These are phyloP conservation scores for Citrus medica DNA, from an alignment of 345 rosid genomes.

Conservation along the genomic window DNA sequence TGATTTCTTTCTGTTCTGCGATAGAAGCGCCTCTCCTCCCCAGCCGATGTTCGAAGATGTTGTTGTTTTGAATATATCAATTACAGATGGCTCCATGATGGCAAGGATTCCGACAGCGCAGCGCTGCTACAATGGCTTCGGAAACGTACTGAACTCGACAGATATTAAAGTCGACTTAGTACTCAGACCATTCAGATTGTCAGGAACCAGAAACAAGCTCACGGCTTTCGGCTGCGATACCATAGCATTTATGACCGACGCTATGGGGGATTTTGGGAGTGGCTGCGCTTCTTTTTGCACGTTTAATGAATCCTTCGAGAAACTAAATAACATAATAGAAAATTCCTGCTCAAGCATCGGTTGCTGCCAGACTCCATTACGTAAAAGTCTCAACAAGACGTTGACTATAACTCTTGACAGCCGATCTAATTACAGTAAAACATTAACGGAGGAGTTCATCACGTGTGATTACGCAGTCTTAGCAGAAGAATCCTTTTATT, in stretches of 20 bases:
- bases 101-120: background rate
- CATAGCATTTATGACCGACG: no score
- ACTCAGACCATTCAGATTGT: conserved; percentile 2
- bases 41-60: no score
- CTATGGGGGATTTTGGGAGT: background rate
- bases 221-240: conserved; percentile 29
- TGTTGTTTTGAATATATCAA: no score
- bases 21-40: background rate
- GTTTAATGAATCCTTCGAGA: background rate
- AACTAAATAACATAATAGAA: background rate
- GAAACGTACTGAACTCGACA: rapidly evolving
- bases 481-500: background rate
- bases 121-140: conserved; percentile 3
- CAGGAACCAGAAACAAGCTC: conserved; percentile 17
- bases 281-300: conserved; percentile 16
- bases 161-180: rapidly evolving
- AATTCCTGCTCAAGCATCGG: background rate
- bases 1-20: conserved; percentile 12
- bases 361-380: background rate
- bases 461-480: background rate
- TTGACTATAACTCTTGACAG: background rate
- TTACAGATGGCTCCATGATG: background rate
- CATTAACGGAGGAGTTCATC: no score
- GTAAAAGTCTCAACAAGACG: background rate
- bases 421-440: background rate